phyloP scores from a whole-genome alignment of 2,329 filamentous ascomycete species.

The Neonectria hederae region DNA sequence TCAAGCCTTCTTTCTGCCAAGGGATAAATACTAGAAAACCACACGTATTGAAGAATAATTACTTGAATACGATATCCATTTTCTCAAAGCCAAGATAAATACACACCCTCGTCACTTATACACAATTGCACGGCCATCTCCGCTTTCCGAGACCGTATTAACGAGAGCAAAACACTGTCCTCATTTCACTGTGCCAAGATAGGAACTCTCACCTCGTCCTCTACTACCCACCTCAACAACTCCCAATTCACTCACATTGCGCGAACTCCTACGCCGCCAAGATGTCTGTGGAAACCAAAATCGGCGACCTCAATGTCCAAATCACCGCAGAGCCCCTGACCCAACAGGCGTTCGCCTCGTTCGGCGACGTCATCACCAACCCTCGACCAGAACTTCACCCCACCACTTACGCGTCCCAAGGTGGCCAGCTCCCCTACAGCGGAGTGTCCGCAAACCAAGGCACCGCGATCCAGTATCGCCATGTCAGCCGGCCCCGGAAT shows the following conservation, averaged over 20 bases:
- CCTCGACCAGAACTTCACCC: slow-evolving; percentile 68
- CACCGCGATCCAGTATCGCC: slow-evolving; percentile 84
- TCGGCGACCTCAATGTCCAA: slow-evolving; percentile 37
- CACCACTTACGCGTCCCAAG: slow-evolving; percentile 54
- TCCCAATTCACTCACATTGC: background rate
- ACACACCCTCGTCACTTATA: slow-evolving; percentile 64
- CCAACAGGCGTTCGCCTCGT: slow-evolving; percentile 74
- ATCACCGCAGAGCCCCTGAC: slow-evolving; percentile 74
- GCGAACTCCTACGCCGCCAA: background rate
- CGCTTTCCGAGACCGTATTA: slow-evolving; percentile 9
- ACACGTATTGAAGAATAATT: too few relatives aligned
- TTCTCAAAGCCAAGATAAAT: background rate
- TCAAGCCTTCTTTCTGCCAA: background rate
- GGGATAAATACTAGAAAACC: background rate
- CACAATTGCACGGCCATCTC: slow-evolving; percentile 73
- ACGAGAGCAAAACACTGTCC: slow-evolving; percentile 51
- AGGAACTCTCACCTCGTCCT: background rate
- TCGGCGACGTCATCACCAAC: slow-evolving; percentile 85
- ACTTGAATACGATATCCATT: background rate
- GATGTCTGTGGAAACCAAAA: slow-evolving; percentile 42
- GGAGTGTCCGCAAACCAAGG: slow-evolving; percentile 81
- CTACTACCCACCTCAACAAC: background rate
- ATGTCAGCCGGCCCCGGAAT: slow-evolving; percentile 78
- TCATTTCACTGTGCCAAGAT: slow-evolving; percentile 8
- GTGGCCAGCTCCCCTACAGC: slow-evolving; percentile 52